These are phyloP conservation scores for Oryza meridionalis DNA, from an alignment of 176 grass and related monocot genomes.

Conservation along the genomic window DNA sequence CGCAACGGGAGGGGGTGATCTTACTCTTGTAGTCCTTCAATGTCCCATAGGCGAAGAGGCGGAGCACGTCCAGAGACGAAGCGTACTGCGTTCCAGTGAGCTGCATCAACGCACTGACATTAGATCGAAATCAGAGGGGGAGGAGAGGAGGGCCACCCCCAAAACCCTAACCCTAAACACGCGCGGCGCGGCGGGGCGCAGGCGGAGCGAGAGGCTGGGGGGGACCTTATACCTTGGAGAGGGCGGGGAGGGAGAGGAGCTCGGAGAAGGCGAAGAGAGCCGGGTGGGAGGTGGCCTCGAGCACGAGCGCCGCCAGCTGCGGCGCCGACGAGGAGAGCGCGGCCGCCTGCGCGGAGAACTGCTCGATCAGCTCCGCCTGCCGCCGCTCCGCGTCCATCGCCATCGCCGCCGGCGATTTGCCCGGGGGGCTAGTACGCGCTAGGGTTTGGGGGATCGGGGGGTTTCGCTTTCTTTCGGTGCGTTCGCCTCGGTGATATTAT, in stretches of 20 bases:
- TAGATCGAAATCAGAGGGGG: constrained; percentile 33
- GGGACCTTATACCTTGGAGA: constrained; percentile 66
- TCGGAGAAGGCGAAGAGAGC: constrained; percentile 97
- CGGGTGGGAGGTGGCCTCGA: constrained; percentile 92
- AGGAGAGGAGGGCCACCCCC: background rate
- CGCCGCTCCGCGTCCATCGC: constrained; percentile 84
- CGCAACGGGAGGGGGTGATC: constrained; percentile 2
- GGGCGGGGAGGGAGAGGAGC: constrained; percentile 78
- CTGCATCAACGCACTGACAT: constrained; percentile 41
- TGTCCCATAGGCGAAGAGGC: constrained; percentile 94
- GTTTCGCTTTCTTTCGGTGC: background rate
- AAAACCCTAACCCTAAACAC: constrained; percentile 21
- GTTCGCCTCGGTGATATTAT: background rate
- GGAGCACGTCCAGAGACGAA: constrained; percentile 87
- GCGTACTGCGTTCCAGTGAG: constrained; percentile 79
- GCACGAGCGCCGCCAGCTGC: constrained; percentile 78
- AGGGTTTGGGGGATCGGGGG: constrained; percentile 31
- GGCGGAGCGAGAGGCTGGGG: background rate
- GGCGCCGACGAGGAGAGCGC: constrained; percentile 57
- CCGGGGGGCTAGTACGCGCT: background rate
- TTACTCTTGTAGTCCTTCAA: constrained; percentile 97
- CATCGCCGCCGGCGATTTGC: constrained; percentile 19
- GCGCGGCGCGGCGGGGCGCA: background rate
- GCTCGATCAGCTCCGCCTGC: constrained; percentile 90
- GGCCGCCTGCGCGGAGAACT: constrained; percentile 77